Percentiles rank a stretch among this genome's conserved stretches.
Evolutionary conservation across 2,329 filamentous ascomycete species (phyloP).

Genomic region (Myriosclerotinia scirpicola): DNA sequence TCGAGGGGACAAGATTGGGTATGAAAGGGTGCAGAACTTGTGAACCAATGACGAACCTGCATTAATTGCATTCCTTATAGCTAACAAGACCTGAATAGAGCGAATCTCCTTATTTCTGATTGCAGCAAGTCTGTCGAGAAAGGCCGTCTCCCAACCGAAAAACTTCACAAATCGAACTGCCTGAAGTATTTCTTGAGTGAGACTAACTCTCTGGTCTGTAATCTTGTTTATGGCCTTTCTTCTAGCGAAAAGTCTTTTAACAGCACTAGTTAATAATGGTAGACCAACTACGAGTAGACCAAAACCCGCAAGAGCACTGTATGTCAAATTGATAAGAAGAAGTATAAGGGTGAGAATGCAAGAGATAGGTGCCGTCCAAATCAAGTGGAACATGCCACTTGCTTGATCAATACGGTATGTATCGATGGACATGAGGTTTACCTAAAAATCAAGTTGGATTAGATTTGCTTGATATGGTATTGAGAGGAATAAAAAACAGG

Average conservation of each 20-base stretch:
- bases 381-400: constrained; percentile 83
- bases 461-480: too few relatives aligned
- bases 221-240: constrained; percentile 85
- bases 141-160: constrained; percentile 92
- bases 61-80: constrained; percentile 66
- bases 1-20: neutral
- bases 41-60: neutral
- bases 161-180: constrained; percentile 94
- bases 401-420: constrained; percentile 91
- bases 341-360: constrained; percentile 77
- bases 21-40: neutral
- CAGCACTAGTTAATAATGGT: constrained; percentile 73
- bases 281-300: constrained; percentile 76
- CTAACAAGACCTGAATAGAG: constrained; percentile 79
- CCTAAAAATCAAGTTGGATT: too few relatives aligned
- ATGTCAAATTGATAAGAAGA: constrained; percentile 81
- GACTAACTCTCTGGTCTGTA: constrained; percentile 85
- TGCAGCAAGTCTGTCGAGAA: constrained; percentile 71
- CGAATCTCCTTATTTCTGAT: constrained; percentile 76
- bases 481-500: too few relatives aligned
- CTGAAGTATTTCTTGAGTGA: constrained; percentile 90
- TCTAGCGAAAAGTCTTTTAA: constrained; percentile 72
- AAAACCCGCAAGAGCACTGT: constrained; percentile 87
- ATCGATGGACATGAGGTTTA: constrained; percentile 89
- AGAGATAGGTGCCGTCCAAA: constrained; percentile 82